Evolutionary conservation across 306 rosid species (phyloP).

Genomic region (Trifolium repens): DNA sequence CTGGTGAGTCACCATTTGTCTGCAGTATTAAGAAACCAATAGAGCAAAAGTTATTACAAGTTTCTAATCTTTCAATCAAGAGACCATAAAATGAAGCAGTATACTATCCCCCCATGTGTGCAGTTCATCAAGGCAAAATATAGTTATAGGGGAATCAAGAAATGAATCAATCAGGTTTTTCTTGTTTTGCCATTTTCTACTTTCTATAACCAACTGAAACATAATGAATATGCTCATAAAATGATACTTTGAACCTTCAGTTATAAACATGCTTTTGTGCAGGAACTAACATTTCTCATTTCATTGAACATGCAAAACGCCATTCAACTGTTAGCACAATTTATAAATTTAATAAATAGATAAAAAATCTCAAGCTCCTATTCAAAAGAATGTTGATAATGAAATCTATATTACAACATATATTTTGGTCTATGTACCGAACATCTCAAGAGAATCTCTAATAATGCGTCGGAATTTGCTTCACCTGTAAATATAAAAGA

Average conservation of each 20-base stretch:
- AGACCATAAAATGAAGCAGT: background rate
- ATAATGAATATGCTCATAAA: too few relatives aligned
- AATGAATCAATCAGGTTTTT: too few relatives aligned
- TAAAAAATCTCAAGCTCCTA: background rate
- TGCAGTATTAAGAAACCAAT: constrained; percentile 29
- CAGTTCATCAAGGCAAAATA: too few relatives aligned
- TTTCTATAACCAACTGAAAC: too few relatives aligned
- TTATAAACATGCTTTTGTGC: too few relatives aligned
- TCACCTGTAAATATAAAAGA: constrained; percentile 67
- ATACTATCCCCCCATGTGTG: background rate
- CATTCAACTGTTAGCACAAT: too few relatives aligned
- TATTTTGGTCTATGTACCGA: constrained; percentile 59
- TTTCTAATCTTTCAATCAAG: constrained; percentile 17
- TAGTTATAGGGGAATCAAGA: too few relatives aligned
- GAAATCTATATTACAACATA: constrained; percentile 13
- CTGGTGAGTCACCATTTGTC: constrained; percentile 38
- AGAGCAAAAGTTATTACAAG: constrained; percentile 29
- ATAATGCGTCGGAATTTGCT: constrained; percentile 63
- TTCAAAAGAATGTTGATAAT: constrained; percentile 17
- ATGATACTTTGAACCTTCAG: too few relatives aligned
- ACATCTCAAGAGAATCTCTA: constrained; percentile 70
- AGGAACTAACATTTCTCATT: too few relatives aligned
- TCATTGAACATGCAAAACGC: too few relatives aligned
- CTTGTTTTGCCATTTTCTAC: too few relatives aligned
- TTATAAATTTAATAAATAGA: too few relatives aligned